Evolutionary conservation across 2,329 filamentous ascomycete species (phyloP), one percentile per base, ranked within the genome.

Genomic region (Aspergillus viridinutans): DNA sequence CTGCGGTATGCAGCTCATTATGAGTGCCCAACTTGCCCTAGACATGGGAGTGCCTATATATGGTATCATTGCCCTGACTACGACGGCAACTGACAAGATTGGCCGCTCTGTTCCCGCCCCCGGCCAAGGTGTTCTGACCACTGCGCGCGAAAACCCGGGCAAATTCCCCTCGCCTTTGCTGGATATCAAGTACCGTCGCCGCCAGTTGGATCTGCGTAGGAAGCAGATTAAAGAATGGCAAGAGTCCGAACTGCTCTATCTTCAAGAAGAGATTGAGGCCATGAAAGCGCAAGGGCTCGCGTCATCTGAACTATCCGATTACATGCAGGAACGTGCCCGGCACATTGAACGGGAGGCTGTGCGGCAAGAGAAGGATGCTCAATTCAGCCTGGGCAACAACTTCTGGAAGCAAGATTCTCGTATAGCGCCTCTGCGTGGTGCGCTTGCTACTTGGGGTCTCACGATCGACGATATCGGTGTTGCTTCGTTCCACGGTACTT

Each of bases 11-110:
- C 94, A 99, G 78, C 84, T 99, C 70, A 93, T 99, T 77, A 99
- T 99, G 94, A 96, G 90, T 62, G 94, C 93, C 55, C 90, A 90
- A 80, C 87, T 99, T 63, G 94, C 94, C 47, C 81, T 99, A 54
- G 94, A 99, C 63, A 99, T 99, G 94, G 94, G 94, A 76, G 91
- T 99, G 26, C 94, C 94, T 12, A 97, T 99, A 70, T 92, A 99
- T 71, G 93, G 93, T 82, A 85, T 99, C 61, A 79, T 99, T 68
- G 95, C 90, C 58, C 85, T 97, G 70, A 97, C 93, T 45, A 91
- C 92, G 45, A 99, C 94, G 48, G 95, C 95, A 57, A 97, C 93
- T 52, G 94, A 99, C 83, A 97, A 99, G 86, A 99, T 97, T 74
- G 94, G 94, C 52, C 92, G 94, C 61, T 99, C 94, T 17, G 92